phyloP scores from a whole-genome alignment of 805 yeast species.

The Candida saitoana region DNA sequence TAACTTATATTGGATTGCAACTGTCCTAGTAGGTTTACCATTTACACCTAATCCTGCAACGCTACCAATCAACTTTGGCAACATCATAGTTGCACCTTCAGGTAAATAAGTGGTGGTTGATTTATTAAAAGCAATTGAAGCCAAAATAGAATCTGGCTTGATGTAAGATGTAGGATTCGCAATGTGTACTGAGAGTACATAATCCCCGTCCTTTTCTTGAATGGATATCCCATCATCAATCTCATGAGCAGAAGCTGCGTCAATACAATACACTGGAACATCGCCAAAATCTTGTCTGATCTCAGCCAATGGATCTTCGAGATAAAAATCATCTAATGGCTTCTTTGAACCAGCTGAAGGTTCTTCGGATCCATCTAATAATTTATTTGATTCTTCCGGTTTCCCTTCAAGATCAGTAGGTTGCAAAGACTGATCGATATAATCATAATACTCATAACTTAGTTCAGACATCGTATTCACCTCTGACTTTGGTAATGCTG shows the following conservation, averaged over 20 bases:
- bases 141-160: conserved; percentile 33
- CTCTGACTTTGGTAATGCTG: conserved; percentile 42
- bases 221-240: conserved; percentile 91
- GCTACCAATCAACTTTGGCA: conserved; percentile 55
- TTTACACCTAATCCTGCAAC: conserved; percentile 49
- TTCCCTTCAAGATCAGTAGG: conserved; percentile 2
- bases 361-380: conserved; percentile 2
- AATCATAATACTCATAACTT: conserved; percentile 40
- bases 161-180: conserved; percentile 83
- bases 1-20: conserved; percentile 31
- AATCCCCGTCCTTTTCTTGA: conserved; percentile 23
- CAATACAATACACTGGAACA: conserved; percentile 74
- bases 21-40: conserved; percentile 38
- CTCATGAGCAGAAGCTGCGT: conserved; percentile 74
- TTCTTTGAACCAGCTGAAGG: neutral
- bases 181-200: conserved; percentile 61
- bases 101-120: conserved; percentile 73
- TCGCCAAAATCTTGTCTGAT: conserved; percentile 40
- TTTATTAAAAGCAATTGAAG: conserved; percentile 56
- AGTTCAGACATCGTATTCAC: conserved; percentile 41
- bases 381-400: neutral
- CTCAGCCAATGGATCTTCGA: conserved; percentile 24
- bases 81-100: conserved; percentile 60
- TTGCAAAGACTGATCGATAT: conserved; percentile 14
- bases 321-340: conserved; percentile 20